phyloP scores from a whole-genome alignment of 2,329 filamentous ascomycete genomes.

The Huntiella bhutanensis region DNA sequence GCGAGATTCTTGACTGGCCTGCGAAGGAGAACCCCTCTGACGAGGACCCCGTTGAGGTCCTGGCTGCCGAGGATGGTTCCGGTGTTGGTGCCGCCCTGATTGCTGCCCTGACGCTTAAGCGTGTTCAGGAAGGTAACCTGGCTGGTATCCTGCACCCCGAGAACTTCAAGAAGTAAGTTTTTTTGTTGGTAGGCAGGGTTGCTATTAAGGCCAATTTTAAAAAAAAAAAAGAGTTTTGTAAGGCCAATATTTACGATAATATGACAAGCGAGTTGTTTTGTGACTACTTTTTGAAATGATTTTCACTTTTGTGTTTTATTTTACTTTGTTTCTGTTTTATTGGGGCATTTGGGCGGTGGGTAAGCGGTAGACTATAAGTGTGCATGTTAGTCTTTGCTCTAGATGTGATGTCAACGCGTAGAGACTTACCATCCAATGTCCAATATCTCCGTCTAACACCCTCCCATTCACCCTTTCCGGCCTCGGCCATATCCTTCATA shows the following conservation, averaged over 20 bases:
- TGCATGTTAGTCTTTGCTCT: slow-evolving; percentile 14
- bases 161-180: slow-evolving; percentile 25
- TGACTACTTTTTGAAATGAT: slow-evolving; percentile 2
- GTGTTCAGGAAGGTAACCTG: slow-evolving; percentile 42
- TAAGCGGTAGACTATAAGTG: slow-evolving; percentile 42
- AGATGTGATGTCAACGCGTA: not conserved
- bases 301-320: not conserved
- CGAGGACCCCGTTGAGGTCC: slow-evolving; percentile 71
- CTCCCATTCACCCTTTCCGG: slow-evolving; percentile 62
- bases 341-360: slow-evolving; percentile 21
- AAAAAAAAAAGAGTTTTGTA: not conserved
- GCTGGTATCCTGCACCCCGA: slow-evolving; percentile 46
- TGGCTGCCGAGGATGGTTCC: slow-evolving; percentile 84
- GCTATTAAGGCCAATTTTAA: not conserved
- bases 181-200: not conserved
- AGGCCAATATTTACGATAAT: not conserved
- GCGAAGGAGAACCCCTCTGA: slow-evolving; percentile 40
- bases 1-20: slow-evolving; percentile 91
- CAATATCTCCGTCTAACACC: slow-evolving; percentile 80
- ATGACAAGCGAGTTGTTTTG: not conserved
- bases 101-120: slow-evolving; percentile 51
- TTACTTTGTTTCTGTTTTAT: too few species aligned
- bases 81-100: slow-evolving; percentile 74
- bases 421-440: slow-evolving; percentile 50
- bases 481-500: slow-evolving; percentile 40